Conservation (phyloP, 306 rosid species). For the Inga oerstediana region DNA sequence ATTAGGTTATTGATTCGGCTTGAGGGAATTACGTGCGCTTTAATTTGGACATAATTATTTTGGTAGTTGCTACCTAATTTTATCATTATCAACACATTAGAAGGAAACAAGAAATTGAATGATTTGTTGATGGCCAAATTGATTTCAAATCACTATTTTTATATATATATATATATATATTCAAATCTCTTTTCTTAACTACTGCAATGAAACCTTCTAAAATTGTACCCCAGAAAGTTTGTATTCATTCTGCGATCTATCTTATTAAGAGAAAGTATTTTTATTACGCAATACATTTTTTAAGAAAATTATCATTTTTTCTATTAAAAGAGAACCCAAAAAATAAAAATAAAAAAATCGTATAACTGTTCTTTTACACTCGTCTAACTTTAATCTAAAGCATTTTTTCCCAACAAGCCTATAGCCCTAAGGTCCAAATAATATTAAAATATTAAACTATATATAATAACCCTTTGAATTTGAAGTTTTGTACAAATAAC, state of each 20-base stretch:
- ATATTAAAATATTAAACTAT: background rate
- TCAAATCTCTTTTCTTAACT: background rate
- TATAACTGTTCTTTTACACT: no score
- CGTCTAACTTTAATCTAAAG: no score
- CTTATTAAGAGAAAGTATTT: no score
- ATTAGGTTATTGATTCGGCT: background rate
- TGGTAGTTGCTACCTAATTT: background rate
- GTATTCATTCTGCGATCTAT: background rate
- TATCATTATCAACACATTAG: background rate
- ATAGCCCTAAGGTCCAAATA: background rate
- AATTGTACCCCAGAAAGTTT: no score
- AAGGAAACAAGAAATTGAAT: background rate
- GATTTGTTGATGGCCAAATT: background rate
- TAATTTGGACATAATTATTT: constrained; percentile 3
- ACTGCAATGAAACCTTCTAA: background rate
- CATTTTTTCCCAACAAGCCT: background rate
- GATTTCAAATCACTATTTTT: background rate
- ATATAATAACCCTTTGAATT: background rate
- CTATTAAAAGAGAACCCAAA: no score
- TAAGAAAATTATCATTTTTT: no score
- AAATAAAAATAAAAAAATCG: background rate
- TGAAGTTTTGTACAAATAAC: background rate
- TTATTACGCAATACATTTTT: background rate
- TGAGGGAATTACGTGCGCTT: constrained; percentile 26
- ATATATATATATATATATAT: background rate